Conservation (phyloP, 116 monocot species). For the Posidonia oceanica region DNA sequence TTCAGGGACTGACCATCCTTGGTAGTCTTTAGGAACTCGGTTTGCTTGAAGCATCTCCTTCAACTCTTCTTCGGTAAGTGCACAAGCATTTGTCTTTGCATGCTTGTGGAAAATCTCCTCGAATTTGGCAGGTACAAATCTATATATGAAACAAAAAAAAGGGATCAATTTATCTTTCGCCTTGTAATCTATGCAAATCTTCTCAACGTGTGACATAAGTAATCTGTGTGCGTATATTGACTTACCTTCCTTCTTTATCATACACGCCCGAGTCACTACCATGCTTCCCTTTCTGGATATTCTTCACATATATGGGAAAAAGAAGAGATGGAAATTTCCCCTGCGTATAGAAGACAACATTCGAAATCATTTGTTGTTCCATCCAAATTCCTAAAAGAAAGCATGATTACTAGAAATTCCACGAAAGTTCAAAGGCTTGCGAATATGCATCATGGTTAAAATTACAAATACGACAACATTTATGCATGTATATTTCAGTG, state of each 20-base stretch:
- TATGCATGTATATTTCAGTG: no score
- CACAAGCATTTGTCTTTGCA: constrained; percentile 2
- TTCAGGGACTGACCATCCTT: constrained; percentile 8
- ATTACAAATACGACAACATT: no score
- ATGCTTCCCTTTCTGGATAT: constrained; percentile 53
- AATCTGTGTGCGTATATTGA: not conserved
- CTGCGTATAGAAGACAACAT: constrained; percentile 5
- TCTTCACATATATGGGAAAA: constrained; percentile 40
- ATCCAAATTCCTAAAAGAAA: no score
- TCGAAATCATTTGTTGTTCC: no score
- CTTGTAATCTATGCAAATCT: not conserved
- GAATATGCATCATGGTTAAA: no score
- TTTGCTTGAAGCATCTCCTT: constrained; percentile 9
- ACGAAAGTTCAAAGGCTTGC: no score
- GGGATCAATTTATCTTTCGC: not conserved
- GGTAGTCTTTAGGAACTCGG: constrained; percentile 8
- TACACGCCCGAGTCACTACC: constrained; percentile 47
- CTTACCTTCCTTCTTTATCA: constrained; percentile 57
- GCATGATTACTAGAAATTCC: no score
- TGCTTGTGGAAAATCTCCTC: constrained; percentile 17
- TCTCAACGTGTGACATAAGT: not conserved
- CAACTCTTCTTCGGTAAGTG: constrained; percentile 10
- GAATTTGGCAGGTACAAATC: constrained; percentile 16
- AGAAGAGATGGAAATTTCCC: constrained; percentile 27
- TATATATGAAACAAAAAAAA: not conserved